A percentile compares a stretch with the other conserved stretches of the same genome.
phyloP scores from a whole-genome alignment of 2,329 filamentous ascomycete genomes.

The Macrophomina phaseolina region DNA sequence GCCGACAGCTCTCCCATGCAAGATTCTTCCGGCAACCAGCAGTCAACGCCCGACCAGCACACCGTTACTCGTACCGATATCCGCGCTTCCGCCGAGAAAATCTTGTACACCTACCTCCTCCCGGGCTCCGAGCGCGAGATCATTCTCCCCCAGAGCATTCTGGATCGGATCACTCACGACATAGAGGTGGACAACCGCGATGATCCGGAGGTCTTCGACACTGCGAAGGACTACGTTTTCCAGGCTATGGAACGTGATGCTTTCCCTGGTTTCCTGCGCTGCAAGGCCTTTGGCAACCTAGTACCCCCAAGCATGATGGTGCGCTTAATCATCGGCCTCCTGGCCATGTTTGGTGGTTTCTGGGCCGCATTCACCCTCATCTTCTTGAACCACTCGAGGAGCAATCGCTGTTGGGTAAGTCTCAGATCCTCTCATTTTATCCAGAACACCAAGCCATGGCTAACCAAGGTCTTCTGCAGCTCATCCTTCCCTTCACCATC shows the following conservation, averaged over 20 bases:
- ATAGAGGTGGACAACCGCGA: slow-evolving; percentile 93
- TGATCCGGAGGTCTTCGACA: slow-evolving; percentile 95
- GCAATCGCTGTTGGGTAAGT: slow-evolving; percentile 83
- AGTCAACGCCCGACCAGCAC: slow-evolving; percentile 63
- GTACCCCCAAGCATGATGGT: slow-evolving; percentile 89
- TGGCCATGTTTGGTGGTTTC: slow-evolving; percentile 88
- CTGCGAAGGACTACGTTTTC: slow-evolving; percentile 98
- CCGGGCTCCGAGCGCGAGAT: slow-evolving; percentile 97
- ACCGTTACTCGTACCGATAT: slow-evolving; percentile 89
- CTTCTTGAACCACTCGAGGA: slow-evolving; percentile 78
- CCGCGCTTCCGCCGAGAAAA: slow-evolving; percentile 92
- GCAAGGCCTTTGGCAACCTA: slow-evolving; percentile 94
- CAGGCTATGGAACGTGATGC: slow-evolving; percentile 99
- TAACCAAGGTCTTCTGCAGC: slow-evolving; percentile 45
- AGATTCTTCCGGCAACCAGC: slow-evolving; percentile 40
- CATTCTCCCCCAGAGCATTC: slow-evolving; percentile 85
- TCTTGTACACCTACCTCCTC: slow-evolving; percentile 95
- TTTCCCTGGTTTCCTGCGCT: slow-evolving; percentile 94
- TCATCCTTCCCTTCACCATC: slow-evolving; percentile 89
- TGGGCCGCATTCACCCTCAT: slow-evolving; percentile 95
- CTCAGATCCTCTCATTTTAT: background rate
- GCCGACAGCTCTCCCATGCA: slow-evolving; percentile 72
- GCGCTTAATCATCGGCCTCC: slow-evolving; percentile 81
- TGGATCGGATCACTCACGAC: slow-evolving; percentile 80
- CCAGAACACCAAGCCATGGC: too few relatives aligned